A percentile compares a stretch with the other conserved stretches of the same genome.
Evolutionary conservation across 2,329 filamentous ascomycete genomes (phyloP).

Genomic region (Neonectria neomacrospora): DNA sequence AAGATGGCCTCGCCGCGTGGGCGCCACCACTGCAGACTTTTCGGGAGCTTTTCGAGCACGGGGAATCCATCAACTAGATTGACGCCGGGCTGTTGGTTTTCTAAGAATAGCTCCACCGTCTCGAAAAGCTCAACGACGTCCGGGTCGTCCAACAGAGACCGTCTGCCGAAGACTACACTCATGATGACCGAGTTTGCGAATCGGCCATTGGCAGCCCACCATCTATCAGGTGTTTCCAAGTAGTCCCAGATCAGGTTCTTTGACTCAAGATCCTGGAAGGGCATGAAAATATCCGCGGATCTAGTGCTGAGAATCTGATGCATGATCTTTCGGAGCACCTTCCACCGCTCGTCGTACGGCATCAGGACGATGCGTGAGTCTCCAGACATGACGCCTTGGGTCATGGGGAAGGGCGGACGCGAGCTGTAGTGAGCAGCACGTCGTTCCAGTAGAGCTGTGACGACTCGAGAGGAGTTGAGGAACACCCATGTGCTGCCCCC

Average conservation of each 20-base stretch:
- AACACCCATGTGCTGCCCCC: slow-evolving; percentile 11
- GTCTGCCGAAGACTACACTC: slow-evolving; percentile 23
- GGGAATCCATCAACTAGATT: slow-evolving; percentile 7
- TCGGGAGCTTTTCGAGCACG: slow-evolving; percentile 2
- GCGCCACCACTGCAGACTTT: slow-evolving; percentile 14
- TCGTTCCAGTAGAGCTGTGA: slow-evolving; percentile 6
- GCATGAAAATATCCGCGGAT: neutral
- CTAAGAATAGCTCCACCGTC: slow-evolving; percentile 6
- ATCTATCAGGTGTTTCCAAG: slow-evolving; percentile 9
- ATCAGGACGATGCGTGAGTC: slow-evolving; percentile 7
- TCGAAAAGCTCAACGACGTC: slow-evolving; percentile 13
- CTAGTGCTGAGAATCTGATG: slow-evolving; percentile 12
- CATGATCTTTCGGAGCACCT: slow-evolving; percentile 13
- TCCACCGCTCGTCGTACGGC: slow-evolving; percentile 12
- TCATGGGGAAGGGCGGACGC: slow-evolving; percentile 10
- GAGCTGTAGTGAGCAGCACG: slow-evolving; percentile 10
- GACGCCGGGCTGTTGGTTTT: neutral
- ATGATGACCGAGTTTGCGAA: slow-evolving; percentile 25
- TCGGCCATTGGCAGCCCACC: slow-evolving; percentile 13
- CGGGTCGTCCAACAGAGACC: slow-evolving; percentile 8
- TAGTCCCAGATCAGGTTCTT: slow-evolving; percentile 18
- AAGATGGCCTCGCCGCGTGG: slow-evolving; percentile 5
- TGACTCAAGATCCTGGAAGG: slow-evolving; percentile 28
- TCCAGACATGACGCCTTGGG: neutral
- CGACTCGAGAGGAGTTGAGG: slow-evolving; percentile 12